Evolutionary conservation across 768 basidiomycete species (phyloP).

Genomic region (Mycena sanguinolenta): DNA sequence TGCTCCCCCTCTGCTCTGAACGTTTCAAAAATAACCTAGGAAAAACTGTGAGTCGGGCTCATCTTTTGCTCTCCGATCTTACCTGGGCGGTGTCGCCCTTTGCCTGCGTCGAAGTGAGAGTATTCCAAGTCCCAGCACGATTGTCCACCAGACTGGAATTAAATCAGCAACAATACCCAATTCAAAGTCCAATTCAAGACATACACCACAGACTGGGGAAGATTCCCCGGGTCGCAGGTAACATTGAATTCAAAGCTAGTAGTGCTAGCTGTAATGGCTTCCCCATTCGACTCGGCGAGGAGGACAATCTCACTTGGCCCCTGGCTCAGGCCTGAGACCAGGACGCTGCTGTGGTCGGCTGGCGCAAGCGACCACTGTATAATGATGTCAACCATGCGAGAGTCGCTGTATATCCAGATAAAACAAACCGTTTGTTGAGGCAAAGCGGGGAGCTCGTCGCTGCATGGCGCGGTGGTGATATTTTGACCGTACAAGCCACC

Average conservation of each 20-base stretch:
- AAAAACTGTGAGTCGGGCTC: background rate
- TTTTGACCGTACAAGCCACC: background rate
- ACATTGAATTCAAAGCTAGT: background rate
- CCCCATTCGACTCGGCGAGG: background rate
- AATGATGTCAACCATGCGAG: background rate
- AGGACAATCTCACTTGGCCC: background rate
- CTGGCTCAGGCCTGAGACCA: slow-evolving; percentile 1
- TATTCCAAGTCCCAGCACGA: slow-evolving; percentile 1
- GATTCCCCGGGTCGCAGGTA: background rate
- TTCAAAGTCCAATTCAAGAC: background rate
- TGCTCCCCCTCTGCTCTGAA: too few species aligned
- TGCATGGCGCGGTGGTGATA: background rate
- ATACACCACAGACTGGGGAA: background rate
- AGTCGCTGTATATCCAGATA: background rate
- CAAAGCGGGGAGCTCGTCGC: background rate
- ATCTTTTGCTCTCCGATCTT: slow-evolving; percentile 4
- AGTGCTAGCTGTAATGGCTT: background rate
- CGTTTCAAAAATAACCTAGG: slow-evolving; percentile 1
- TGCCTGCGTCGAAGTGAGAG: slow-evolving; percentile 11
- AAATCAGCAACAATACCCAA: background rate
- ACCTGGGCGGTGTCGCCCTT: background rate
- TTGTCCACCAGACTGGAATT: slow-evolving; percentile 10
- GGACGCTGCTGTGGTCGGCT: background rate
- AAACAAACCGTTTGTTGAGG: background rate
- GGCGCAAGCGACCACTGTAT: too few species aligned